Percentiles rank a stretch among this genome's conserved stretches.
phyloP scores from a whole-genome alignment of 2,329 filamentous ascomycete genomes.

The Pseudogymnoascus sp. region DNA sequence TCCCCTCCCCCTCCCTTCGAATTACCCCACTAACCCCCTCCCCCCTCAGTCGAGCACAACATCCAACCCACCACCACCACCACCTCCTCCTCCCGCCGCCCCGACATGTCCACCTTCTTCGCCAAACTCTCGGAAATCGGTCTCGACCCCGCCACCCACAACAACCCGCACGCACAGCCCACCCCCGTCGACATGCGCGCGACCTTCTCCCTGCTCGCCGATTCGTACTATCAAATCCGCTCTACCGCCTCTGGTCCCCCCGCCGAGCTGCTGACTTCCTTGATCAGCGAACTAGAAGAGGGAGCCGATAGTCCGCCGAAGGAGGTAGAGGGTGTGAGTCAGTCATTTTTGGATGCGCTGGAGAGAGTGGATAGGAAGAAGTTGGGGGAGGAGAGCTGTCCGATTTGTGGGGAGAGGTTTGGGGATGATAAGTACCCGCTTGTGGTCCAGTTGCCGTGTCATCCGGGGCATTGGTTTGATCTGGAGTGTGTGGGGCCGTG shows the following conservation, averaged over 20 bases:
- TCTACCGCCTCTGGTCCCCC: slow-evolving; percentile 35
- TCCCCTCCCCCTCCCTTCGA: neutral
- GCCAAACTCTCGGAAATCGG: slow-evolving; percentile 39
- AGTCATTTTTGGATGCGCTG: slow-evolving; percentile 50
- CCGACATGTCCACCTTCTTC: slow-evolving; percentile 58
- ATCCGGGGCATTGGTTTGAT: slow-evolving; percentile 50
- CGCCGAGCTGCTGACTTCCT: slow-evolving; percentile 39
- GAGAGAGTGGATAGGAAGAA: slow-evolving; percentile 47
- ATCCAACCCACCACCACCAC: slow-evolving; percentile 38
- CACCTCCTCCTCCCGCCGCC: slow-evolving; percentile 31
- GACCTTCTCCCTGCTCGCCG: slow-evolving; percentile 48
- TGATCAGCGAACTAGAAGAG: slow-evolving; percentile 39
- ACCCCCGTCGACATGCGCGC: slow-evolving; percentile 50
- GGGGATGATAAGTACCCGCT: slow-evolving; percentile 54
- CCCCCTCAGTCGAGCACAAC: slow-evolving; percentile 51
- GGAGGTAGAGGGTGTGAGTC: slow-evolving; percentile 45
- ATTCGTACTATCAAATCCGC: slow-evolving; percentile 38
- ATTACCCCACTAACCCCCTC: slow-evolving; percentile 12
- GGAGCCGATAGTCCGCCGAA: slow-evolving; percentile 45
- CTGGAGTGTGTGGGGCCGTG: slow-evolving; percentile 60
- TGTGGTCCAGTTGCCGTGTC: slow-evolving; percentile 56
- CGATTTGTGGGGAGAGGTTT: slow-evolving; percentile 54
- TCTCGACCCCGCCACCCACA: slow-evolving; percentile 26
- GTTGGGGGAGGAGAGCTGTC: slow-evolving; percentile 45
- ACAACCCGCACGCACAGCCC: slow-evolving; percentile 49